Conservation (phyloP, 2,329 filamentous ascomycete genomes). For the Fusarium cyanostomum region DNA sequence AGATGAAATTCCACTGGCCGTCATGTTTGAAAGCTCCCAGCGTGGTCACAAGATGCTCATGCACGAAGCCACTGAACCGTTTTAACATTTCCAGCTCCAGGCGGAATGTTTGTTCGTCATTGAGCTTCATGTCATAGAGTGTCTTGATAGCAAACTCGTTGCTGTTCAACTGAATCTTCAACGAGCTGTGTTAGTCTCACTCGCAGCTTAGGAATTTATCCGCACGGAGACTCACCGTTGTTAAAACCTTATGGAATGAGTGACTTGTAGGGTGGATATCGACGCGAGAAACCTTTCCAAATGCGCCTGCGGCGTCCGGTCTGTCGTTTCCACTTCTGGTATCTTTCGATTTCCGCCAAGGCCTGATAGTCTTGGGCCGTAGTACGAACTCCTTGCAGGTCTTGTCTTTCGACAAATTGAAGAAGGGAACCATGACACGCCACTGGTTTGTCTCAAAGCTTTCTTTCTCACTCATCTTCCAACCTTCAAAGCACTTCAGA, state of each 20-base stretch:
- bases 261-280: slow-evolving; percentile 2
- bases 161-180: not conserved
- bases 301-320: not conserved
- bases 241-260: not conserved
- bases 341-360: not conserved
- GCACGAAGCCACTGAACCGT: slow-evolving; percentile 4
- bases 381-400: not conserved
- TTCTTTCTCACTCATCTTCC: not conserved
- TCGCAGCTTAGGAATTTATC: not conserved
- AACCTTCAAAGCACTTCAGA: not conserved
- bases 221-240: not conserved
- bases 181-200: not conserved
- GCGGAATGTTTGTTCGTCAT: not conserved
- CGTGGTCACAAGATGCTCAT: slow-evolving; percentile 8
- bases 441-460: not conserved
- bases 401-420: not conserved
- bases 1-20: slow-evolving; percentile 2
- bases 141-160: slow-evolving; percentile 14
- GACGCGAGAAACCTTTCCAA: not conserved
- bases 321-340: no score
- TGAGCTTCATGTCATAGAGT: not conserved
- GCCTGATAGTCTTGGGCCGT: not conserved
- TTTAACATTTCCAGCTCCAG: not conserved
- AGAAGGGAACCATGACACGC: not conserved
- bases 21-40: not conserved